Evolutionary conservation across 177 flowering plant species (phyloP), one percentile per base, ranked within the genome.

Genomic region (Telopea speciosissima): DNA sequence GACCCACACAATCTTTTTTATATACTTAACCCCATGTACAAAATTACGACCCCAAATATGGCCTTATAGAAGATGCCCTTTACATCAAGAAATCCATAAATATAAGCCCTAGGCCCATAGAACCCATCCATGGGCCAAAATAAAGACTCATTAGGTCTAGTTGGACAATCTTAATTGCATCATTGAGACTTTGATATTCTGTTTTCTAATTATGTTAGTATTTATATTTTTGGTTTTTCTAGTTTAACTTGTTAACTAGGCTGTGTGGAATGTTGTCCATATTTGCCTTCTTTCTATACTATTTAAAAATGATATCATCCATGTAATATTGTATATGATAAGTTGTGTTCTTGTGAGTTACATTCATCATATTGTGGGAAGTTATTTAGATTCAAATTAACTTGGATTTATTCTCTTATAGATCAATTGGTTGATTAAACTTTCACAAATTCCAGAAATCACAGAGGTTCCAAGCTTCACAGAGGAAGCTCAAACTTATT

Each of bases 341-440:
- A 21, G 5, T n/a, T 58, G 23, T 58, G 3, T 19, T 58, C 24
- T 17, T 24, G 1, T 1, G 23, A 3, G 58, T 52, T 0, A 12
- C 61, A 58, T 19, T n/a, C 7, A 7, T 60, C 23, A 19, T 3
- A 24, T 8, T 9, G 14, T 61, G 33, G 7, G 33, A 58, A 14
- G 14, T 10, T 58, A 52, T n/a, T 56, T n/a, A n/a, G n/a, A n/a
- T 67, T 25, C 5, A 16, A 45, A 26, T 17, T 14, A 14, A 25
- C 21, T 1, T 73, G 12, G 5, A 33, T 44, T 71, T 26, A 62
- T 11, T 68, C 56, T 68, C 13, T 60, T 65, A n/a, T 77, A 93
- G 98, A 77, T 96, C 72, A 87, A 89, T 77, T 96, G 98, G 98
- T 73, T 96, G 83, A 64, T 91, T 54, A 88, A 85, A 82, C 89